These are phyloP conservation scores for Podospora pseudoanserina DNA, from an alignment of 495 filamentous ascomycete species.

Conservation along the genomic window DNA sequence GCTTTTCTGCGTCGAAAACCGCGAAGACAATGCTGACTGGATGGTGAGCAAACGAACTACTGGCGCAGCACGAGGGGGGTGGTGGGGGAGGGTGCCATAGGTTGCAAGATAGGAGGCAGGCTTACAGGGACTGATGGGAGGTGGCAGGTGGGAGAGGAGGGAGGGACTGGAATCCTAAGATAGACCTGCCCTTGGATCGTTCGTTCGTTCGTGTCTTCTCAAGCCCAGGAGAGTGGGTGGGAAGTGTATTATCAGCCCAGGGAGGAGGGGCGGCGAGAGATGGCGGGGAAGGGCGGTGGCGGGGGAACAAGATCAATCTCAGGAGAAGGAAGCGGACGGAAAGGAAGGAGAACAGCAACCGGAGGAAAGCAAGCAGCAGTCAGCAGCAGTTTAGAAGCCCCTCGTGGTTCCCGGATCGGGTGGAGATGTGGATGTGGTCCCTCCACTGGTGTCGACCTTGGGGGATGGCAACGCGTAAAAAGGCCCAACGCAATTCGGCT, in stretches of 20 bases:
- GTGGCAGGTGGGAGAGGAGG: neutral
- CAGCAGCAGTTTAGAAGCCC: neutral
- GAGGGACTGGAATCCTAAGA: neutral
- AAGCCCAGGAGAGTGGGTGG: conserved; percentile 1
- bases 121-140: neutral
- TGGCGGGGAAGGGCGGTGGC: neutral
- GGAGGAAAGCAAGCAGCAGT: conserved; percentile 1
- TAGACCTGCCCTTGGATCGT: neutral
- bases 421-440: neutral
- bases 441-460: neutral
- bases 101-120: neutral
- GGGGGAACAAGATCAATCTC: neutral
- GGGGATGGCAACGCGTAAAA: conserved; percentile 13
- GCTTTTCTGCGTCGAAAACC: neutral
- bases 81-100: neutral
- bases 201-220: neutral
- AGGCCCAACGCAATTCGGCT: conserved; percentile 29
- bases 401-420: conserved; percentile 1
- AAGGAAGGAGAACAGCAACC: neutral
- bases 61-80: neutral
- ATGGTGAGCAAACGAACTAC: neutral
- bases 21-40: neutral
- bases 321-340: neutral
- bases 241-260: conserved; percentile 2
- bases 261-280: conserved; percentile 1